Conservation (phyloP, 371 early-diverging fungal species). For the Rhizopus stolonifer region DNA sequence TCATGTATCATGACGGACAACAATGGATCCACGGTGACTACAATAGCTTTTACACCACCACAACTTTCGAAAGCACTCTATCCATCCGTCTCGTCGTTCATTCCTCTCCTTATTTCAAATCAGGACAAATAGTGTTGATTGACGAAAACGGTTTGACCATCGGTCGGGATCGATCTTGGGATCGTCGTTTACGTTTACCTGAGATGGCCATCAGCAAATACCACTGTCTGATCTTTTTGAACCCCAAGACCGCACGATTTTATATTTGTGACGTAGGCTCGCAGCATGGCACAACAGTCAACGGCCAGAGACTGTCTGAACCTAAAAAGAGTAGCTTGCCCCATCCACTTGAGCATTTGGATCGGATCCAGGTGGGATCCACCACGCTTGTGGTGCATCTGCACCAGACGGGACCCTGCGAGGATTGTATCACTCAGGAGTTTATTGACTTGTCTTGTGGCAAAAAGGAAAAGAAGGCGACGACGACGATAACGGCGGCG, state of each 20-base stretch:
- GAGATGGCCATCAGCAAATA: slow-evolving; percentile 47
- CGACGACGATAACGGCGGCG: too few relatives aligned
- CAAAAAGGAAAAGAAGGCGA: slow-evolving; percentile 11
- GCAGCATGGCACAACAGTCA: slow-evolving; percentile 45
- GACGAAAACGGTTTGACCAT: slow-evolving; percentile 42
- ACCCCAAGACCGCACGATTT: slow-evolving; percentile 18
- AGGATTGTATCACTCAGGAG: slow-evolving; percentile 24
- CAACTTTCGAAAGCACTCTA: slow-evolving; percentile 21
- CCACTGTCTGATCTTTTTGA: slow-evolving; percentile 39
- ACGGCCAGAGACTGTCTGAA: slow-evolving; percentile 32
- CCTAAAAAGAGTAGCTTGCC: slow-evolving; percentile 41
- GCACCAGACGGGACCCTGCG: slow-evolving; percentile 34
- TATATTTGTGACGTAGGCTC: slow-evolving; percentile 43
- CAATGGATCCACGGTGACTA: slow-evolving; percentile 26
- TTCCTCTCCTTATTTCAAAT: slow-evolving; percentile 27
- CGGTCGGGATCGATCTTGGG: slow-evolving; percentile 43
- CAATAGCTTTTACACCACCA: slow-evolving; percentile 14
- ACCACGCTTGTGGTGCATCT: slow-evolving; percentile 38
- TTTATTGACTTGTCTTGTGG: slow-evolving; percentile 17
- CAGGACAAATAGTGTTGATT: slow-evolving; percentile 27
- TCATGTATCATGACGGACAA: slow-evolving; percentile 18
- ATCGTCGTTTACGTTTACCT: slow-evolving; percentile 36
- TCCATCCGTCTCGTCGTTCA: slow-evolving; percentile 34
- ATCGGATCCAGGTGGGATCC: slow-evolving; percentile 33
- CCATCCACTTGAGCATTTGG: slow-evolving; percentile 22